Conservation (phyloP, 257 asterid species). For the Solanum piurae region DNA sequence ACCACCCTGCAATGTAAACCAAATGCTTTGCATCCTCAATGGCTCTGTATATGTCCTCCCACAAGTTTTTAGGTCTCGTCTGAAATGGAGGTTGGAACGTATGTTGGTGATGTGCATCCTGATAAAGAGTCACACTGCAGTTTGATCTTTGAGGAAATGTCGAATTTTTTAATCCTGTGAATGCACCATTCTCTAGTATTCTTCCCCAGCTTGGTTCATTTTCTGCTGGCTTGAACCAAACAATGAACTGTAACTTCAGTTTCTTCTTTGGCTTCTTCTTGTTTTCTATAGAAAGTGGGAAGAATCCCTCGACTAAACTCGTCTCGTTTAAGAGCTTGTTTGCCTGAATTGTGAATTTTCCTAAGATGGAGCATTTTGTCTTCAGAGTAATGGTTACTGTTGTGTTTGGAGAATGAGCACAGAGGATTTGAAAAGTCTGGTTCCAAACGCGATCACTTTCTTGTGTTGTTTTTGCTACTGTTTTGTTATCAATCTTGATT, state of each 20-base stretch:
- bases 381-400: conserved; percentile 53
- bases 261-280: conserved; percentile 41
- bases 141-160: conserved; percentile 61
- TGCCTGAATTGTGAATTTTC: conserved; percentile 42
- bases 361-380: conserved; percentile 39
- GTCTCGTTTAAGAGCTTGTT: conserved; percentile 33
- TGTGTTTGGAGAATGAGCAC: conserved; percentile 63
- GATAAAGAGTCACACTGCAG: conserved; percentile 55
- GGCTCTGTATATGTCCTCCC: conserved; percentile 82
- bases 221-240: conserved; percentile 73
- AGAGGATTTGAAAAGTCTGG: conserved; percentile 72
- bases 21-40: conserved; percentile 75
- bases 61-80: conserved; percentile 32
- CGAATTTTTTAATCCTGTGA: conserved; percentile 51
- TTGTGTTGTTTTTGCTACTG: conserved; percentile 53
- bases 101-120: conserved; percentile 66
- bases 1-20: conserved; percentile 83
- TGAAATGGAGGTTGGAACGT: conserved; percentile 46
- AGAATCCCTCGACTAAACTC: conserved; percentile 55
- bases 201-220: conserved; percentile 49
- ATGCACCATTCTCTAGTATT: conserved; percentile 36
- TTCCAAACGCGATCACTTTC: conserved; percentile 61
- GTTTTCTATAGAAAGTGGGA: conserved; percentile 41
- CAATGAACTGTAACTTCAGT: conserved; percentile 49
- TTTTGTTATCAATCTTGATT: conserved; percentile 51